phyloP scores from a whole-genome alignment of 805 yeast genomes.

The Alloascoidea hylecoeti region DNA sequence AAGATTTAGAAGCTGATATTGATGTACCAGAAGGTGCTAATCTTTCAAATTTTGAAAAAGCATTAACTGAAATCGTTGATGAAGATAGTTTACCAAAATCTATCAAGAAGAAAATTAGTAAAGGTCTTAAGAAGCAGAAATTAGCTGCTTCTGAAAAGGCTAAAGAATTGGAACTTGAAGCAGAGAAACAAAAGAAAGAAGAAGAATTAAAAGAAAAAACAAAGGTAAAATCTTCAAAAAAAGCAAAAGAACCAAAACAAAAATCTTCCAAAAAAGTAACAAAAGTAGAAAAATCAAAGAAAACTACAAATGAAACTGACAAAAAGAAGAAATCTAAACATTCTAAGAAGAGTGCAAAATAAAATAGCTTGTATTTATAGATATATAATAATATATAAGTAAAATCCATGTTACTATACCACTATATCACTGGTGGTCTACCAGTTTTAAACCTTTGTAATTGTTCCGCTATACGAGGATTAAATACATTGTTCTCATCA shows the following conservation, averaged over 20 bases:
- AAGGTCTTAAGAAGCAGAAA: not conserved
- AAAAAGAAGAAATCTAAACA: slow-evolving; percentile 1
- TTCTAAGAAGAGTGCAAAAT: too few relatives aligned
- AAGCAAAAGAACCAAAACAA: slow-evolving; percentile 4
- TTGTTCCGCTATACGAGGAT: slow-evolving; percentile 1
- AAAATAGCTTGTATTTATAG: too few relatives aligned
- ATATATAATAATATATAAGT: not conserved
- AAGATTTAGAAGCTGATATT: slow-evolving; percentile 9
- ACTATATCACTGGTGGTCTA: not conserved
- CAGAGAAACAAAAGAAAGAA: slow-evolving; percentile 6
- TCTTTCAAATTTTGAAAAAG: slow-evolving; percentile 53
- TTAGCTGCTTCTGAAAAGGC: slow-evolving; percentile 4
- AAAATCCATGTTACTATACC: not conserved
- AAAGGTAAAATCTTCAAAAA: slow-evolving; percentile 3
- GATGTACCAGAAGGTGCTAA: slow-evolving; percentile 19
- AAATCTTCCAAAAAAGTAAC: slow-evolving; percentile 7
- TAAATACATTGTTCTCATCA: not conserved
- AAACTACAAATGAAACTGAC: not conserved
- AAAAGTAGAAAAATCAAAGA: slow-evolving; percentile 1
- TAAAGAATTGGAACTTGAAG: slow-evolving; percentile 10
- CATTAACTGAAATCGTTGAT: slow-evolving; percentile 72
- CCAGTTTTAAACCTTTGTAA: not conserved
- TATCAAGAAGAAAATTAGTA: slow-evolving; percentile 40
- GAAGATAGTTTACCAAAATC: slow-evolving; percentile 52
- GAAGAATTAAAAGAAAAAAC: slow-evolving; percentile 4